These are phyloP conservation scores for Dendrothele bispora DNA, from an alignment of 768 basidiomycete genomes.

Conservation along the genomic window DNA sequence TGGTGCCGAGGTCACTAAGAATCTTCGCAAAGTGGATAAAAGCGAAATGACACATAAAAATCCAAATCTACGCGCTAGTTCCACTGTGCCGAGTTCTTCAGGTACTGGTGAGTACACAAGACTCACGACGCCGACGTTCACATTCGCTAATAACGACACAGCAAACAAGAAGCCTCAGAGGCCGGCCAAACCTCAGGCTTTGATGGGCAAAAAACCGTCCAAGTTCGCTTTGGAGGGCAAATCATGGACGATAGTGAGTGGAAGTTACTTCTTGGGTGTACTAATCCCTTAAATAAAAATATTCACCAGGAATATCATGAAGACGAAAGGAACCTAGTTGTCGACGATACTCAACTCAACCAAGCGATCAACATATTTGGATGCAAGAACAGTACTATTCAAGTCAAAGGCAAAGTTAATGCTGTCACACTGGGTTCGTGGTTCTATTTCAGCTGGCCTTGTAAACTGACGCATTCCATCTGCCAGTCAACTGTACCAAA, in stretches of 20 bases:
- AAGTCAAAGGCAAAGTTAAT: constrained; percentile 93
- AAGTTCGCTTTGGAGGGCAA: constrained; percentile 89
- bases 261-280: neutral
- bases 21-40: constrained; percentile 90
- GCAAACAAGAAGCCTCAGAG: constrained; percentile 66
- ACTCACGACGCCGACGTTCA: too few species aligned
- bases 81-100: constrained; percentile 40
- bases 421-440: constrained; percentile 83
- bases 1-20: constrained; percentile 87
- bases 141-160: constrained; percentile 12
- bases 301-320: constrained; percentile 84
- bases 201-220: constrained; percentile 88
- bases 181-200: constrained; percentile 81
- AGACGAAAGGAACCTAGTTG: constrained; percentile 65
- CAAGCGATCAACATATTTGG: constrained; percentile 89
- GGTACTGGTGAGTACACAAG: constrained; percentile 23
- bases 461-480: neutral
- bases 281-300: constrained; percentile 1
- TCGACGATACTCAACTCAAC: constrained; percentile 74
- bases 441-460: constrained; percentile 4
- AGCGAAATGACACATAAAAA: constrained; percentile 99
- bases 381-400: constrained; percentile 82
- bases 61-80: constrained; percentile 75
- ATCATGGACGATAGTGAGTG: constrained; percentile 88
- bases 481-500: constrained; percentile 82